Evolutionary conservation across 208 protist genomes (phyloP), one percentile per base, ranked within the genome.

Genomic region (Trypanosoma brucei): DNA sequence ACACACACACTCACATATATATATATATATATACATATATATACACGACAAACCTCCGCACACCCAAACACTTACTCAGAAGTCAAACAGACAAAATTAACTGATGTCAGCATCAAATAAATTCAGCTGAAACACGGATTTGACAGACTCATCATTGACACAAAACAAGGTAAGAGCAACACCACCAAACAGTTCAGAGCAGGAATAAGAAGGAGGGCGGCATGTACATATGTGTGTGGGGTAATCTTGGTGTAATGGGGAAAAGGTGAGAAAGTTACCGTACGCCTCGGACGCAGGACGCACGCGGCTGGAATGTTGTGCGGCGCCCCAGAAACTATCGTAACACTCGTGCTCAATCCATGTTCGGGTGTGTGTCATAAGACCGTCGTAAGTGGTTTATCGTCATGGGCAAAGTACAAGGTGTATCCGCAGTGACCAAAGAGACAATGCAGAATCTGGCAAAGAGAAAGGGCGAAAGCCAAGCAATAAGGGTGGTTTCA

Each of bases 321-420:
- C 72, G 66, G 61, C 68, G 72, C 61, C 64, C 71, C 72, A 73
- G 22, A 66, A 65, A 51, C 65, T 39, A 54, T 76, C 14, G 59
- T 62, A 68, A 82, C 77, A 83, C 77, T 83, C 67, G 65, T 79
- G 52, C 70, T 79, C 77, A 83, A 79, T 83, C 77, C 72, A 78
- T 75, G 50, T 59, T 83, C 70, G 70, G 51, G 49, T 61, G 50
- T 37, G 61, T 57, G 70, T 81, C 70, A 80, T 80, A 80, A 80
- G 75, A 80, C 75, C 75, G 75, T 80, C 75, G 75, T 73, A 80
- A 80, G 75, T 80, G 75, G 68, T 51, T 72, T 70, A 42, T 67
- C 62, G 62, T 67, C 62, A 65, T 65, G 49, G 50, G 22, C 59
- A 35, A 14, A 11, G 22, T 22, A 22, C 22, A 22, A 22, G 22